Evolutionary conservation across 2,329 filamentous ascomycete species (phyloP), one percentile per base, ranked within the genome.

Genomic region (Aspergillus sp.): DNA sequence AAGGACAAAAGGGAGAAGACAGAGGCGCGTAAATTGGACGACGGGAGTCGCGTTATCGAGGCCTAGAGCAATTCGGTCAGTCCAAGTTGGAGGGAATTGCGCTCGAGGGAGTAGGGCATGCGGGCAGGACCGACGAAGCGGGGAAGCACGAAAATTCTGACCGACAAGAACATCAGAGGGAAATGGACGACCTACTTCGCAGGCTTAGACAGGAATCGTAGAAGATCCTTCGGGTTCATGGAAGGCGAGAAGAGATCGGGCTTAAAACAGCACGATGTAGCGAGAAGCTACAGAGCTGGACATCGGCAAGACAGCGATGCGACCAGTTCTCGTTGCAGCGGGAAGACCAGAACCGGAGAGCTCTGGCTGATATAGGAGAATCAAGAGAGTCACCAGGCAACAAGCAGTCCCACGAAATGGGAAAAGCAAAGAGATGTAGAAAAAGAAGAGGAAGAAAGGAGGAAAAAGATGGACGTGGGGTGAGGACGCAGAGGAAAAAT

Each of bases 201-300:
- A 72, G 91, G 91, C 82, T 94, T 94, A 72, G 90, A 95, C 67
- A 96, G 85, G 80, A 95, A 94, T 79, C 91, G 89, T 72, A 96
- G 85, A 70, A 95, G 86, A 77, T 95, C 89, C 79, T 87, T 88
- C 75, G 83, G 87, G 88, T 85, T 92, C 91, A 96, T 96, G 87
- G 85, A 89, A 84, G 76, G 78, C 67, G 55, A 54, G 57, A 55
- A 59, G 57, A 57, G 60, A 60, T 64, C 64, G 62, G 59, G 59
- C 61, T 69, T 61, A 72, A 46, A 67, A 55, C 55, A 68, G 63
- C 64, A 60, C 60, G 64, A 65, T 58, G 63, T 63, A 67, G 67
- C 63, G 55, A 59, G 60, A 62, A 54, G 64, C 69, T 59, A 69
- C 66, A 55, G 49, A 58, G 60, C 59, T 67, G 58, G 62, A 67